These are phyloP conservation scores for Fimicolochytrium jonesii DNA, from an alignment of 192 early-diverging fungal genomes.

Conservation along the genomic window DNA sequence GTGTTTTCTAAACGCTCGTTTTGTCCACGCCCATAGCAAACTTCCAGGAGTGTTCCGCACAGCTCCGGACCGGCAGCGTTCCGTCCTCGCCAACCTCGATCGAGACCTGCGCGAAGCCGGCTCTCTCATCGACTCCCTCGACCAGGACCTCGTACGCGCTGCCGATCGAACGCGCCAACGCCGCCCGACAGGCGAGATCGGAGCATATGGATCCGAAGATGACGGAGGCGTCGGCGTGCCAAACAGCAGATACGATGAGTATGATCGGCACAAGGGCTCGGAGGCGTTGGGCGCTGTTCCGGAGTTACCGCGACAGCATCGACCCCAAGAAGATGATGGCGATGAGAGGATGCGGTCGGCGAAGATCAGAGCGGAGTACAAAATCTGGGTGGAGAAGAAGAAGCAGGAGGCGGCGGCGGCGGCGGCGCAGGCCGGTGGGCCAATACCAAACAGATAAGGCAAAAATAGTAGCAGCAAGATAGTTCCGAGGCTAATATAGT, in stretches of 20 bases:
- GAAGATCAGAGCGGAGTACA: constrained; percentile 6
- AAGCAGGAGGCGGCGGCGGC: background rate
- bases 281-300: too few species aligned
- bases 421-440: too few species aligned
- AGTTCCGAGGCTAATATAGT: too few species aligned
- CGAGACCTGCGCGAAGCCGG: constrained; percentile 26
- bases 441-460: too few species aligned
- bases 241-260: too few species aligned
- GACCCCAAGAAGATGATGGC: too few species aligned
- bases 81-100: constrained; percentile 19
- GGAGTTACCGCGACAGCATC: too few species aligned
- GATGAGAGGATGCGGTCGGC: constrained; percentile 14
- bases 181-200: background rate
- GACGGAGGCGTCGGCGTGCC: too few species aligned
- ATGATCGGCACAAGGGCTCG: too few species aligned
- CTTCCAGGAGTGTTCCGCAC: constrained; percentile 22
- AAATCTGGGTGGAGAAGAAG: constrained; percentile 14
- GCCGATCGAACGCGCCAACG: background rate
- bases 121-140: constrained; percentile 19
- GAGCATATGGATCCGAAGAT: too few species aligned
- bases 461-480: too few species aligned
- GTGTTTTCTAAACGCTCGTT: too few species aligned
- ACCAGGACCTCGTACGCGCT: constrained; percentile 15
- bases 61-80: constrained; percentile 1
- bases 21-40: background rate